Percentiles rank a stretch among this genome's conserved stretches.
phyloP scores from a whole-genome alignment of 1,139 yeast species.

The Candida sojae region DNA sequence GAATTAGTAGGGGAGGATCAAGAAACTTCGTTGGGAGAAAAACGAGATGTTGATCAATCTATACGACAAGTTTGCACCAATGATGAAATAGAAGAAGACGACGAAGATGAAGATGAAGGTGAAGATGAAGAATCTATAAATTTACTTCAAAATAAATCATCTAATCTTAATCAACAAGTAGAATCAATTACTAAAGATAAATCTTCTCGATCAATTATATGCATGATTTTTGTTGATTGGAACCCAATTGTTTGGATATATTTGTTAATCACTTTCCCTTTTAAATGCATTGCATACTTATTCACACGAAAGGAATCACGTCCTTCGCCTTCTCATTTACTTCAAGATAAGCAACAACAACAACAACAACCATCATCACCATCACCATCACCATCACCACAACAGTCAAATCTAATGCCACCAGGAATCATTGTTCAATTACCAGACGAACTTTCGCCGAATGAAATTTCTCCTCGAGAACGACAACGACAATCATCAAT shows the following conservation, averaged over 20 bases:
- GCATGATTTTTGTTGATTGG: neutral
- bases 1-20: slow-evolving; percentile 19
- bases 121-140: neutral
- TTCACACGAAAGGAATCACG: neutral
- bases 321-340: neutral
- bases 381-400: neutral
- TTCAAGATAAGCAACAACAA: neutral
- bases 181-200: neutral
- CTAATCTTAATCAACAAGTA: neutral
- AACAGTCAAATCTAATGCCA: neutral
- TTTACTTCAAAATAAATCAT: neutral
- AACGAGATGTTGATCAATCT: neutral
- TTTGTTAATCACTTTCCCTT: neutral
- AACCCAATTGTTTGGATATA: neutral
- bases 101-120: neutral
- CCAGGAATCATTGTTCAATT: neutral
- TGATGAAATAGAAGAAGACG: neutral
- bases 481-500: neutral
- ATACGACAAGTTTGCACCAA: neutral
- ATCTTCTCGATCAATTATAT: neutral
- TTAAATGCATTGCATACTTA: neutral
- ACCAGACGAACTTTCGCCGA: neutral
- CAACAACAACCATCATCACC: neutral
- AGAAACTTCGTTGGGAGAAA: slow-evolving; percentile 9
- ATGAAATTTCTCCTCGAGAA: neutral